Conservation (phyloP, 2,329 filamentous ascomycete species). For the Colletotrichum musae region DNA sequence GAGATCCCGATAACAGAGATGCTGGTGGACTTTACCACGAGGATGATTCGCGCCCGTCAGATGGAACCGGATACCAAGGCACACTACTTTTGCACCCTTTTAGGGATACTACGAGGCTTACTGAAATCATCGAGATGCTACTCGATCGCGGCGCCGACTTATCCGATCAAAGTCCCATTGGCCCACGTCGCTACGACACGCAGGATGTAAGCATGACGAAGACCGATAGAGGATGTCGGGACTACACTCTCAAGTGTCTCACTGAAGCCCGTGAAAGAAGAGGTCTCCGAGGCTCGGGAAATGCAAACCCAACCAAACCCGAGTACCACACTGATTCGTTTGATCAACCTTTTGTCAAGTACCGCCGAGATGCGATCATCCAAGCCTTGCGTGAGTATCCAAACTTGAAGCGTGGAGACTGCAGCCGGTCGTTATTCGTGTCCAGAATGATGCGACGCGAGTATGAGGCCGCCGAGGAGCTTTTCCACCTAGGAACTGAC, state of each 20-base stretch:
- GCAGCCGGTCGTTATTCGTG: not conserved
- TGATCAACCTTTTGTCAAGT: not conserved
- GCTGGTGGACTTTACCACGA: not conserved
- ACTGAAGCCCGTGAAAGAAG: not conserved
- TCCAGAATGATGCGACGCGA: constrained; percentile 40
- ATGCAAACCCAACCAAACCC: not conserved
- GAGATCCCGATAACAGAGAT: constrained; percentile 9
- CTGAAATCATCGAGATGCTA: constrained; percentile 46
- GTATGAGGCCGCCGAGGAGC: constrained; percentile 44
- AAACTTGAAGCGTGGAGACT: not conserved
- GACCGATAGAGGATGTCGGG: not conserved
- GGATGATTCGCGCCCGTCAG: not conserved
- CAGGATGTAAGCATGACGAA: not conserved
- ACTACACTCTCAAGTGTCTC: not conserved
- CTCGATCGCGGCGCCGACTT: constrained; percentile 37
- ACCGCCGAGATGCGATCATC: not conserved
- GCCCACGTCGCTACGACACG: not conserved
- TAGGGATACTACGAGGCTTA: constrained; percentile 38
- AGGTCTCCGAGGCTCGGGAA: not conserved
- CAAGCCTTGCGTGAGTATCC: constrained; percentile 36
- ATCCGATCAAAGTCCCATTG: constrained; percentile 1
- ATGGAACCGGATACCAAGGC: not conserved
- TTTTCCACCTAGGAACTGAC: constrained; percentile 28
- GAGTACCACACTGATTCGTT: not conserved
- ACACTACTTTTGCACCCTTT: not conserved